phyloP scores from a whole-genome alignment of 2,329 filamentous ascomycete genomes.

The Penicillium sp. region DNA sequence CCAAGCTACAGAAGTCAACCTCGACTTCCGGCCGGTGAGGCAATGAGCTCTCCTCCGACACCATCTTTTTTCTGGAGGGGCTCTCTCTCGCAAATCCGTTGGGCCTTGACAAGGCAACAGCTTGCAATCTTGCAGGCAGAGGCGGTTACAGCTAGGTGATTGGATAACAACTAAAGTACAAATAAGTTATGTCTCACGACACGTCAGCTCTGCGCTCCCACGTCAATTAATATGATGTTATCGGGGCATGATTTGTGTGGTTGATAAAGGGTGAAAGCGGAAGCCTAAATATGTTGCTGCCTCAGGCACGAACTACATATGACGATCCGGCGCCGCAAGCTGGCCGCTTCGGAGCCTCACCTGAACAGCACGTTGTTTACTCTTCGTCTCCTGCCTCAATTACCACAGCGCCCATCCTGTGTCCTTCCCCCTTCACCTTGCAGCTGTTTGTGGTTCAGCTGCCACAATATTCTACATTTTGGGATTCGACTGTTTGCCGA shows the following conservation, averaged over 20 bases:
- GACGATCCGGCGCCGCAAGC: not conserved
- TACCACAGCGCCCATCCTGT: not conserved
- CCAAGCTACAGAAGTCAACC: slow-evolving; percentile 57
- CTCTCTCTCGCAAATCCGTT: not conserved
- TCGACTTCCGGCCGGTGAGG: slow-evolving; percentile 3
- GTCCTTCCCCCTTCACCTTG: not conserved
- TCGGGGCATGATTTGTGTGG: not conserved
- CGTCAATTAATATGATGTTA: not conserved
- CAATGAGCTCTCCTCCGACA: not conserved
- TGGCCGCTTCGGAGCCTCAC: slow-evolving; percentile 9
- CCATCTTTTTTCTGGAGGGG: not conserved
- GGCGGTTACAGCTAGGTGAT: not conserved
- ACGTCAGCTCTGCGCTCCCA: not conserved
- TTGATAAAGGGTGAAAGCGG: not conserved
- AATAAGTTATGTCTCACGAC: not conserved
- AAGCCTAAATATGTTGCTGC: not conserved
- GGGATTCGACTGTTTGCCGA: not conserved
- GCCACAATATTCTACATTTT: not conserved
- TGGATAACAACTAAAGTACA: not conserved
- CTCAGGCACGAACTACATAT: not conserved
- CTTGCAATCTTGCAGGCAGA: not conserved
- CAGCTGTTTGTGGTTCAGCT: not conserved
- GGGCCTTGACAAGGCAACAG: slow-evolving; percentile 18
- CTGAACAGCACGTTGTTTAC: not conserved
- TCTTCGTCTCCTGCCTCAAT: not conserved